These are phyloP conservation scores for Backusella australiensis DNA, from an alignment of 192 early-diverging fungal species.

Conservation along the genomic window DNA sequence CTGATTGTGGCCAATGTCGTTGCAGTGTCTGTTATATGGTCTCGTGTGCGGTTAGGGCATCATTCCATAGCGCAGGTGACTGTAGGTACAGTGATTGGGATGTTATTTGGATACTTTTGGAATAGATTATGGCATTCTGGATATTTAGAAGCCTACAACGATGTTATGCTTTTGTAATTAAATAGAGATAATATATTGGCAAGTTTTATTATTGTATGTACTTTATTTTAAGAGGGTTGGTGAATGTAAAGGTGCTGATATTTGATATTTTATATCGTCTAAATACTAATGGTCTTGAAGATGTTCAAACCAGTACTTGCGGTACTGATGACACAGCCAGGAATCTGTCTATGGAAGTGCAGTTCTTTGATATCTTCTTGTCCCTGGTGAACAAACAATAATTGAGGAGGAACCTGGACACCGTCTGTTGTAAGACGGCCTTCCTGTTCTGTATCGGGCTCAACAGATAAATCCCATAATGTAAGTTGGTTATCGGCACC, in stretches of 20 bases:
- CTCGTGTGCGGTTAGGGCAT: conserved; percentile 35
- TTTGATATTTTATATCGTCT: background rate
- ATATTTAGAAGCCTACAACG: background rate
- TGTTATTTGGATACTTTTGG: conserved; percentile 2
- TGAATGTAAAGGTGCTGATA: background rate
- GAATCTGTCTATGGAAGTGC: conserved; percentile 94
- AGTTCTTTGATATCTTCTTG: conserved; percentile 94
- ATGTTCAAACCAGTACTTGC: conserved; percentile 90
- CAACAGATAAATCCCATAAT: conserved; percentile 97
- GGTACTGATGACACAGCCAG: conserved; percentile 88
- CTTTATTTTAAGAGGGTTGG: background rate
- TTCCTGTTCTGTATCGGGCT: conserved; percentile 89
- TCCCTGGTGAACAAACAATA: conserved; percentile 94
- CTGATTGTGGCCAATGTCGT: background rate
- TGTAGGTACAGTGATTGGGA: conserved; percentile 35
- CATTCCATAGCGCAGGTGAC: conserved; percentile 38
- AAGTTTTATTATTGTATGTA: background rate
- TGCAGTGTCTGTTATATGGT: conserved; percentile 42
- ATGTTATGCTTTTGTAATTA: background rate
- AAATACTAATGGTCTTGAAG: conserved; percentile 93
- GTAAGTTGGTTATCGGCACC: conserved; percentile 97
- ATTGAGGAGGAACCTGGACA: conserved; percentile 88
- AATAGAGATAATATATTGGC: conserved; percentile 16
- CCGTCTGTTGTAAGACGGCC: conserved; percentile 55
- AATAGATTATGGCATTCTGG: background rate